Evolutionary conservation across 2,329 filamentous ascomycete genomes (phyloP), one percentile per base, ranked within the genome.

Genomic region (Pezicula neosporulosa): DNA sequence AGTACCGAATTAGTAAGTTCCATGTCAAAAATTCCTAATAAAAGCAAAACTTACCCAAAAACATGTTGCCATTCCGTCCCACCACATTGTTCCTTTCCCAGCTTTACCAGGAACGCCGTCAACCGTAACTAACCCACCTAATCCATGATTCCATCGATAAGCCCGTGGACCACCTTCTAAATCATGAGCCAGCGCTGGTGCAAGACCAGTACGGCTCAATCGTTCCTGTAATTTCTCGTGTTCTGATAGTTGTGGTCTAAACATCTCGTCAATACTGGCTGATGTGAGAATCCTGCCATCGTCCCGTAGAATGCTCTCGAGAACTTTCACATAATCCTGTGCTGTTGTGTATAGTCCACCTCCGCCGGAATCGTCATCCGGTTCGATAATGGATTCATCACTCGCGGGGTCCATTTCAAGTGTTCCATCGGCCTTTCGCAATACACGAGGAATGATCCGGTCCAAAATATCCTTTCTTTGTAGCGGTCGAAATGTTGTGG

Each of bases 401-500:
- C 0, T 59, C 62, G 0, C 59, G 56, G 15, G 66, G 63, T 6
- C 67, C 67, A n/a, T 72, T 54, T 4, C 72, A 65, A 0, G 69
- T 69, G 2, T 37, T 54, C 0, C 71, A 71, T 13, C 67, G 46
- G 4, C 21, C 13, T 21, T 12, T 47, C 49, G 30, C 7, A 33
- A 35, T 7, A 44, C 16, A 19, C 33, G 42, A 19, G 46, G 44
- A 7, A 38, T 16, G 1, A 52, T 9, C n/a, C 43, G 30, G 16
- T 27, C 46, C 13, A 38, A 3, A 1, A 56, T 66, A 27, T 44
- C 46, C 33, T 44, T 19, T 12, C 82, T 48, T 10, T 46, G 30
- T n/a, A 33, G 33, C 13, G 30, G 82, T 48, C 86, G 72, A 75
- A 87, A 81, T 56, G 72, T 76, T 52, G 82, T 74, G 47, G 77